Percentiles rank a stretch among this genome's conserved stretches.
Evolutionary conservation across 169 alveolate genomes (phyloP).

Genomic region (Plasmodium inui): DNA sequence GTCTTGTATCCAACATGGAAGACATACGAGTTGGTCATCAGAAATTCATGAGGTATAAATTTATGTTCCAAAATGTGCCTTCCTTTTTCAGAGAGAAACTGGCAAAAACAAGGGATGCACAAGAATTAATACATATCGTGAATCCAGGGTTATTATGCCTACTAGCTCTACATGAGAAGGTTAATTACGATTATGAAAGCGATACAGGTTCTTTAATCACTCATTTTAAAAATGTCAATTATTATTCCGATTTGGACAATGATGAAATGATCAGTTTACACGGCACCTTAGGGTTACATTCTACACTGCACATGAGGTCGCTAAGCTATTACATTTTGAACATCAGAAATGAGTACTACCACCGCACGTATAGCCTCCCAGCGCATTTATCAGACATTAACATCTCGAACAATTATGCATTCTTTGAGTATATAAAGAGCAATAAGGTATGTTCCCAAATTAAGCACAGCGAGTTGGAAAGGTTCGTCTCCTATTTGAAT

Average conservation of each 20-base stretch:
- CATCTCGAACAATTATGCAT: constrained; percentile 36
- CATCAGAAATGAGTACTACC: constrained; percentile 59
- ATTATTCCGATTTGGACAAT: constrained; percentile 71
- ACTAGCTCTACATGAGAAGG: constrained; percentile 45
- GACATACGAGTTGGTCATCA: constrained; percentile 70
- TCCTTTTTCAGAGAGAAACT: constrained; percentile 1
- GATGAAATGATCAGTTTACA: constrained; percentile 51
- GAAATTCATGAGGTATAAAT: constrained; percentile 11
- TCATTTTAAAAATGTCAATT: constrained; percentile 32
- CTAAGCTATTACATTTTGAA: constrained; percentile 53
- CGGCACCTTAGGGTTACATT: constrained; percentile 53
- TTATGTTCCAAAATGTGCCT: constrained; percentile 15
- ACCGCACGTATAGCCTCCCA: constrained; percentile 38
- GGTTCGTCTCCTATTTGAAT: constrained; percentile 45
- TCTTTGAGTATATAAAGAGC: constrained; percentile 45
- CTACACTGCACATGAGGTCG: constrained; percentile 60
- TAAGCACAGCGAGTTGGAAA: neutral
- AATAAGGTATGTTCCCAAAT: constrained; percentile 36
- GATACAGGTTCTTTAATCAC: constrained; percentile 47
- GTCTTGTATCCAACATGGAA: constrained; percentile 37
- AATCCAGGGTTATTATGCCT: constrained; percentile 42
- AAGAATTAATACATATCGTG: constrained; percentile 33
- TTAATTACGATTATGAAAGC: constrained; percentile 21
- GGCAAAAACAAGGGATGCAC: constrained; percentile 32
- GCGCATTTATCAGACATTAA: constrained; percentile 52